These are phyloP conservation scores for Tuber melanosporum DNA, from an alignment of 495 filamentous ascomycete genomes.

Conservation along the genomic window DNA sequence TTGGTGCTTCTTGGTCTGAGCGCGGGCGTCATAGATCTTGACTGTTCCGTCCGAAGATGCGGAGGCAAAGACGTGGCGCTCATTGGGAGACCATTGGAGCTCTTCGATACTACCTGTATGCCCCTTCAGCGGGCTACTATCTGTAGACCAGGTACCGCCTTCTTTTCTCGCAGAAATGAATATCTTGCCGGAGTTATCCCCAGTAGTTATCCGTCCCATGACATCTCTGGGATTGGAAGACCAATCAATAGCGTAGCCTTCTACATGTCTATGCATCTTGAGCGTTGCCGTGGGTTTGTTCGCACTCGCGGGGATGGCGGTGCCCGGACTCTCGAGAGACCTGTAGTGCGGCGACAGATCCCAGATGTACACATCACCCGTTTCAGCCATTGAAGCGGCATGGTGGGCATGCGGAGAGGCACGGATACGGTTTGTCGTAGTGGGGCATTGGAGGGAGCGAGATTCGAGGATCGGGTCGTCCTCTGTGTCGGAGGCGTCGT, in stretches of 20 bases:
- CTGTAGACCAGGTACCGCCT: constrained; percentile 79
- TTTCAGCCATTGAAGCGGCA: constrained; percentile 87
- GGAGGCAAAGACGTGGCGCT: constrained; percentile 85
- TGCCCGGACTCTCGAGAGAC: constrained; percentile 83
- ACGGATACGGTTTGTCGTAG: constrained; percentile 89
- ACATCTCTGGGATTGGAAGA: constrained; percentile 66
- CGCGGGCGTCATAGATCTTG: constrained; percentile 89
- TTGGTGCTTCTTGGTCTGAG: constrained; percentile 75
- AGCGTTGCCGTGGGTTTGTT: constrained; percentile 81
- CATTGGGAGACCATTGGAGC: constrained; percentile 89
- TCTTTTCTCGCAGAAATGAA: constrained; percentile 78
- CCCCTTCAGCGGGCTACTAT: constrained; percentile 69
- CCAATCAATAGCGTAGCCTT: constrained; percentile 96
- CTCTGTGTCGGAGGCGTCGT: constrained; percentile 68
- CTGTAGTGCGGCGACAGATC: constrained; percentile 79
- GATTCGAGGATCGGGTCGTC: constrained; percentile 91
- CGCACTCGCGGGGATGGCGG: constrained; percentile 66
- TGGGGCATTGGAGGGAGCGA: constrained; percentile 72
- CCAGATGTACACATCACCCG: constrained; percentile 80
- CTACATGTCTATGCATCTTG: constrained; percentile 71
- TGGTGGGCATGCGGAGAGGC: constrained; percentile 61
- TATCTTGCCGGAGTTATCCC: constrained; percentile 84
- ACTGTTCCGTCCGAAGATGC: constrained; percentile 89
- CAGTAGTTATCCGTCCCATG: constrained; percentile 76
- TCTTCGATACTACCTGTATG: constrained; percentile 86